Base-by-base conservation (phyloP, 371 early-diverging fungal genomes). In the Dichotomocladium elegans region DNA sequence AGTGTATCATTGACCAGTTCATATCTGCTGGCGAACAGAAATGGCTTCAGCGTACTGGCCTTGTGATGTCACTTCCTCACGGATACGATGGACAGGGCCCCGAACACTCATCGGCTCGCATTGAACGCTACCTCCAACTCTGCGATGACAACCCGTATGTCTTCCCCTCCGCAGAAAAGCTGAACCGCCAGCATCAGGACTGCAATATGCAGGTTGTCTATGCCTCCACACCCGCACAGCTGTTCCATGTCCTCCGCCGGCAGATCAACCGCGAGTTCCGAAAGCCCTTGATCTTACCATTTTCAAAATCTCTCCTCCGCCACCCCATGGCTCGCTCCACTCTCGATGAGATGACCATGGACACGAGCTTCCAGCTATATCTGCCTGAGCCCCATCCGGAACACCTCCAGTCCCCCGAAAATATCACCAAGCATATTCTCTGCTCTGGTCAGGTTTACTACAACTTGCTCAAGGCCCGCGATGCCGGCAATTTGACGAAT, bases 21-120 rank as follows among this genome's bases (percentile, higher is more conserved):
- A 89, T 98, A 48, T 82, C 92, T n/a, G 80, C 92, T 42, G 98
- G 96, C 55, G 98, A 98, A 72, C 90, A 91, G 72, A 98, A 98
- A 73, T 98, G 98, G 97, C 79, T 95, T 51, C 90, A 93, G 76
- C 90, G 94, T 60, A 88, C 92, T 27, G 98, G 97, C 41, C 72
- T 98, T 61, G 87, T 90, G 15, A 74, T 96, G 79, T 79, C 93
- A 34, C 79, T 98, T 53, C 98, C 98, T 14, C 98, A 98, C 72
- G 98, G 98, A 58, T 97, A 92, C 63, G 98, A 98, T 67, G 98
- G 98, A 47, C 93, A 92, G 71, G 98, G 98, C 26, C 96, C 98
- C 15, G 98, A 98, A 71, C 98, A 98, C 79, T 93, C 94, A 29
- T 91, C 92, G 26, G 83, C 92, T 31, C 86, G 97, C 62, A 77